Evolutionary conservation across 805 yeast genomes (phyloP), one percentile per base, ranked within the genome.

Genomic region (Candida suzukii): DNA sequence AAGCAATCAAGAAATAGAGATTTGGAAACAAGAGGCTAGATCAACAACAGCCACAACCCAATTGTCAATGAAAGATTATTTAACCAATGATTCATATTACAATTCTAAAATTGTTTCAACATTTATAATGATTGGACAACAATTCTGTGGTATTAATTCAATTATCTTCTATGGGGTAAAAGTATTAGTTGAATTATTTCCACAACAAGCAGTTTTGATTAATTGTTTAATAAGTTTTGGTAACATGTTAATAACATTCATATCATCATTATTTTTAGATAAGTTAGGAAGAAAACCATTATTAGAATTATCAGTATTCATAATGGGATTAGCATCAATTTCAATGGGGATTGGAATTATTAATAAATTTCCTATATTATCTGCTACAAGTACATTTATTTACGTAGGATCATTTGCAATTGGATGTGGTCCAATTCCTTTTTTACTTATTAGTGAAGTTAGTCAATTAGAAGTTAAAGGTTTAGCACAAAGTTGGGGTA

Each of bases 351-450:
- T 74, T 19, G 91, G 95, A 2, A 82, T 91, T 30, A 54, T 76
- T 17, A 46, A 58, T 16, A 58, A 67, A 2, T 63, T 64, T 38
- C 67, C 84, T 0, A 26, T 62, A 0, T 45, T 81, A 13, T 71
- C 90, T 1, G 78, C 83, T 1, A 38, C 73, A 1, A 79, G 88
- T 11, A 81, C 88, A 0, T 74, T 87, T 41, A 55, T 73, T 1
- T 90, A 88, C 57, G 88, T 91, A 38, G 78, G 83, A 1, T 75
- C 88, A 22, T 93, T 91, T 67, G 98, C 97, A 0, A 66, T 84
- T 27, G 99, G 99, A 0, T 60, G 88, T 46, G 99, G 99, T 0
- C 99, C 99, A 7, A 88, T 93, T 41, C 99, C 99, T 33, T 91
- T 93, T 64, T 64, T 91, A 49, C 63, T 90, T 40, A 81, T 91